phyloP scores from a whole-genome alignment of 768 basidiomycete genomes.

The Amanita brunnescens region DNA sequence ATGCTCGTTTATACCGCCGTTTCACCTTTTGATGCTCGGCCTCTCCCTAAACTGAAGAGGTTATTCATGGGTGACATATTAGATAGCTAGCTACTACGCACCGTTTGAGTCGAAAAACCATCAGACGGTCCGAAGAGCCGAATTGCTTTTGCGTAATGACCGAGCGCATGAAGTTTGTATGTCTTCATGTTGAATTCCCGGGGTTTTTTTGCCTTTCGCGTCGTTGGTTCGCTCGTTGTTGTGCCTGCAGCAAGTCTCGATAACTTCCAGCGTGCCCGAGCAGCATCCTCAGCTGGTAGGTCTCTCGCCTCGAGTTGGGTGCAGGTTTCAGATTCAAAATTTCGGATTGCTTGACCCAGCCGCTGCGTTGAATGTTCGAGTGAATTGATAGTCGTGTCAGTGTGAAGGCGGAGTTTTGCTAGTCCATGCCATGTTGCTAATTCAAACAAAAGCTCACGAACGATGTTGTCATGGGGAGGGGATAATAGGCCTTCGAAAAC shows the following conservation, averaged over 20 bases:
- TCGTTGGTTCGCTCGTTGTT: background rate
- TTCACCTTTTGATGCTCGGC: conserved; percentile 28
- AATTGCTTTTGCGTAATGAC: conserved; percentile 18
- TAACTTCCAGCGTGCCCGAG: conserved; percentile 13
- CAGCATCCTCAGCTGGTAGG: conserved; percentile 18
- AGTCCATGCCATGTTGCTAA: conserved; percentile 27
- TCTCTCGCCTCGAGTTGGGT: conserved; percentile 14
- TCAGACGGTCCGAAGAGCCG: conserved; percentile 20
- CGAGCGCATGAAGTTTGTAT: conserved; percentile 23
- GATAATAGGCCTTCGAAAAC: conserved; percentile 29
- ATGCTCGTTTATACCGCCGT: conserved; percentile 19
- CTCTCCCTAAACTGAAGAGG: conserved; percentile 32
- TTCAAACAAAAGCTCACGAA: conserved; percentile 21
- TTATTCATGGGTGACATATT: too few relatives aligned
- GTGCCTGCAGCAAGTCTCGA: background rate
- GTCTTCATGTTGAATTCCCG: conserved; percentile 15
- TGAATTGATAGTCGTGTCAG: too few relatives aligned
- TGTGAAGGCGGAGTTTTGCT: conserved; percentile 26
- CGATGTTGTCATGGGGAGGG: conserved; percentile 16
- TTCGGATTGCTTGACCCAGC: conserved; percentile 18
- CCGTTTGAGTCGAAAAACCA: conserved; percentile 24
- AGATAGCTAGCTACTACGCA: too few relatives aligned
- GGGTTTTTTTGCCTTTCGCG: too few relatives aligned
- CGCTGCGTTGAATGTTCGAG: conserved; percentile 18
- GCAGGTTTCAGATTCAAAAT: conserved; percentile 15